Conservation (phyloP, 192 early-diverging fungal genomes). For the Ambispora gerdemannii region DNA sequence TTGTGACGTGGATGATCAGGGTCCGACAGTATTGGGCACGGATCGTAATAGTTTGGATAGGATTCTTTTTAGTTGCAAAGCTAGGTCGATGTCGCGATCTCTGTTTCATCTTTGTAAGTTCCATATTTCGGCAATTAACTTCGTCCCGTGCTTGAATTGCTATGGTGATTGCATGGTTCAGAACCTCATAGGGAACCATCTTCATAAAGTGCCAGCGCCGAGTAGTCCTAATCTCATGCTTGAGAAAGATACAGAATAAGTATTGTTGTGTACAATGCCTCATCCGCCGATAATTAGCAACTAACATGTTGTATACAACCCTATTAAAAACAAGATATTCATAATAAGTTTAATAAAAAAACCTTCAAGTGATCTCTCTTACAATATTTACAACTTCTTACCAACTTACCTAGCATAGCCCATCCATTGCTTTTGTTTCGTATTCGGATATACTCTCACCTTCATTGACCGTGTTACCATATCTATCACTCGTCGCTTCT, state of each 20-base stretch:
- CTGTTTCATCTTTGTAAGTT: background rate
- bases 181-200: background rate
- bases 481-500: background rate
- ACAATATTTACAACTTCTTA: background rate
- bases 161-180: background rate
- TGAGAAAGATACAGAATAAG: background rate
- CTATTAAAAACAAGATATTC: background rate
- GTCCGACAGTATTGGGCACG: background rate
- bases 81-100: background rate
- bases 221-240: background rate
- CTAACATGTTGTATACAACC: background rate
- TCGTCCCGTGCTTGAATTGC: background rate
- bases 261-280: background rate
- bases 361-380: background rate
- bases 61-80: background rate
- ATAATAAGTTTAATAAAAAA: background rate
- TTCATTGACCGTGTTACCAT: background rate
- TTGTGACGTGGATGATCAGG: background rate
- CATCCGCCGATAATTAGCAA: background rate
- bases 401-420: background rate
- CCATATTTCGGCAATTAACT: background rate
- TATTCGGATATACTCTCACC: background rate
- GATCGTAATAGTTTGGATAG: slow-evolving; percentile 3
- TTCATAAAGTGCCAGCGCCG: background rate
- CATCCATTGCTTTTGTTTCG: background rate